A percentile compares a stretch with the other conserved stretches of the same genome.
Evolutionary conservation across 2,329 filamentous ascomycete genomes (phyloP).

Genomic region (Hypoxylon sp.): DNA sequence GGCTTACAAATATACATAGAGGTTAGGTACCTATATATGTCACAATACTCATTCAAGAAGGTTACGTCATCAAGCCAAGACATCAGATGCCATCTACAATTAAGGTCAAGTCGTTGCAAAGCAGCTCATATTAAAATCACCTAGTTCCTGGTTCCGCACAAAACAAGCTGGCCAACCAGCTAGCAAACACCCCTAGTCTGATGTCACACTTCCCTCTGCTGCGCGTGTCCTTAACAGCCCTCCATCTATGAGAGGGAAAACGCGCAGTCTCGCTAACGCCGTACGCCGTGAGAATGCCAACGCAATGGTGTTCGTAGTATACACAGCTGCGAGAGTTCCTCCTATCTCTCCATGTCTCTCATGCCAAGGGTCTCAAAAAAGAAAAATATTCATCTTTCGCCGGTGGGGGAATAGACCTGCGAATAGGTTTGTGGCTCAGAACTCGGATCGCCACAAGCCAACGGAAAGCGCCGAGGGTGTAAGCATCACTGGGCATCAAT

Average conservation of each 20-base stretch:
- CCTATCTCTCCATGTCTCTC: conserved; percentile 19
- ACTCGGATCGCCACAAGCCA: neutral
- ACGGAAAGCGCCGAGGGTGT: neutral
- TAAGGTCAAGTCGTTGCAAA: conserved; percentile 15
- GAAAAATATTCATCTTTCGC: neutral
- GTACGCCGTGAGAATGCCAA: conserved; percentile 35
- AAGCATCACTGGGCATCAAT: neutral
- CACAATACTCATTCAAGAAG: neutral
- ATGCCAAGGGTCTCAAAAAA: conserved; percentile 14
- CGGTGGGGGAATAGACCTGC: neutral
- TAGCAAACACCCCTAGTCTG: conserved; percentile 21
- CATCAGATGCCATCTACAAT: neutral
- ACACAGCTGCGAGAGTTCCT: conserved; percentile 23
- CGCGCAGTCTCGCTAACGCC: conserved; percentile 25
- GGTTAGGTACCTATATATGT: neutral
- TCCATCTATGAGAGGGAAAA: conserved; percentile 24
- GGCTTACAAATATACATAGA: neutral
- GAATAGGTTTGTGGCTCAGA: neutral
- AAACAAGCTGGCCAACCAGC: conserved; percentile 19
- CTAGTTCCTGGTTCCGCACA: conserved; percentile 16
- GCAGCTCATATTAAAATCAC: conserved; percentile 21
- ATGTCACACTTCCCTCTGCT: conserved; percentile 18
- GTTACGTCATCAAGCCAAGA: neutral
- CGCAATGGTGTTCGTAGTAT: conserved; percentile 31
- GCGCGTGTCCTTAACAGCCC: conserved; percentile 8